Conservation (phyloP, 192 early-diverging fungal genomes). For the Linnemannia exigua region DNA sequence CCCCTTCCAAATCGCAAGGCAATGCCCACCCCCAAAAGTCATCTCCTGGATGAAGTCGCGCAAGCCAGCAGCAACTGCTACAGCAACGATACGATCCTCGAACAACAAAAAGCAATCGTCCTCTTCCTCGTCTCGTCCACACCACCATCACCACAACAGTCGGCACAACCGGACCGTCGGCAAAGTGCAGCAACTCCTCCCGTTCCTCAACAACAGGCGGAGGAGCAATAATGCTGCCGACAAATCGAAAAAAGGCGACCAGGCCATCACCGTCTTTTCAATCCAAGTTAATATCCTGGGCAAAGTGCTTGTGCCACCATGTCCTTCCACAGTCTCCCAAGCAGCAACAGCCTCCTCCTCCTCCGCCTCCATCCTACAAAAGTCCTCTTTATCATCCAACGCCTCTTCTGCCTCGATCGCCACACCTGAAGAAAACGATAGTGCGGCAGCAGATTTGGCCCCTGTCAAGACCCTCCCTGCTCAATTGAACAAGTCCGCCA, state of each 20-base stretch:
- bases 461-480: conserved; percentile 36
- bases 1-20: conserved; percentile 29
- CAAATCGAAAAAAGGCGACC: conserved; percentile 23
- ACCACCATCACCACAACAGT: conserved; percentile 9
- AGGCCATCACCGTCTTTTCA: conserved; percentile 38
- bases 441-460: background rate
- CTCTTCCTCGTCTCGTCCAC: background rate
- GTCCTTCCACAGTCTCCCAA: background rate
- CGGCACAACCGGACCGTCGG: conserved; percentile 1
- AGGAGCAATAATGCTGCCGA: background rate
- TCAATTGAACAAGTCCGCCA: conserved; percentile 33
- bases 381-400: background rate
- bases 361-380: background rate
- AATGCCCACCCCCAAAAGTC: conserved; percentile 41
- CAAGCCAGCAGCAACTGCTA: conserved; percentile 4
- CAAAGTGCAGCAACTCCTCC: conserved; percentile 15
- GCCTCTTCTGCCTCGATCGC: background rate
- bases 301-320: conserved; percentile 32
- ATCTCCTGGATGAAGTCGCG: conserved; percentile 53
- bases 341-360: background rate
- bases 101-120: background rate
- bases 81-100: background rate
- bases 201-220: conserved; percentile 19
- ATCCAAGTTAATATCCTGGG: conserved; percentile 53
- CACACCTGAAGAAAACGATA: background rate